phyloP scores from a whole-genome alignment of 768 basidiomycete species.

The Xerocomellus chrysenteron region DNA sequence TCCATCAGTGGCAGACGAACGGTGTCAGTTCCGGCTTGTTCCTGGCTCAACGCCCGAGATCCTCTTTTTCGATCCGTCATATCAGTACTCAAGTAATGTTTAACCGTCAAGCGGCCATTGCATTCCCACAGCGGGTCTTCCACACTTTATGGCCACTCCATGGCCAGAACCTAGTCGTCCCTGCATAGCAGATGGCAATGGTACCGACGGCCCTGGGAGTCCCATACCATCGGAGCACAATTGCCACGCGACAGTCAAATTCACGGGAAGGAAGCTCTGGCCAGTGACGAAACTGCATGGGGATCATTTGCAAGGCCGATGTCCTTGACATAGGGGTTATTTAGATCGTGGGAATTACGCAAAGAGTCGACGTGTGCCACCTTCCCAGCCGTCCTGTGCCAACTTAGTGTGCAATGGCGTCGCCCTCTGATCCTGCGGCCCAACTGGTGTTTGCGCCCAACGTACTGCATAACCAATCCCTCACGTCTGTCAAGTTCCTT shows the following conservation, averaged over 20 bases:
- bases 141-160: background rate
- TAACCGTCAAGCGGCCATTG: background rate
- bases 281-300: too few relatives aligned
- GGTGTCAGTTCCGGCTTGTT: background rate
- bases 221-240: background rate
- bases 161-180: background rate
- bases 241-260: background rate
- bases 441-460: conserved; percentile 70
- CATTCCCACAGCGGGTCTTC: background rate
- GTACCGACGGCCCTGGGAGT: background rate
- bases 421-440: conserved; percentile 47
- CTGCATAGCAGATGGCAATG: background rate
- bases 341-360: conserved; percentile 16
- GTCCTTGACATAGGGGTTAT: conserved; percentile 1
- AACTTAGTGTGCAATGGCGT: conserved; percentile 38
- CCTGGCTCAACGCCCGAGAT: background rate
- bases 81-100: background rate
- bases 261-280: background rate
- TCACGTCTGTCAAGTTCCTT: conserved; percentile 73
- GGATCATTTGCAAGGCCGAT: too few relatives aligned
- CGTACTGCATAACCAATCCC: conserved; percentile 57
- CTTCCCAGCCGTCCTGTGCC: background rate
- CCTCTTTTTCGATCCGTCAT: background rate
- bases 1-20: background rate
- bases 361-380: background rate